phyloP scores from a whole-genome alignment of 2,329 filamentous ascomycete genomes.

The Ceratocystis destructans region DNA sequence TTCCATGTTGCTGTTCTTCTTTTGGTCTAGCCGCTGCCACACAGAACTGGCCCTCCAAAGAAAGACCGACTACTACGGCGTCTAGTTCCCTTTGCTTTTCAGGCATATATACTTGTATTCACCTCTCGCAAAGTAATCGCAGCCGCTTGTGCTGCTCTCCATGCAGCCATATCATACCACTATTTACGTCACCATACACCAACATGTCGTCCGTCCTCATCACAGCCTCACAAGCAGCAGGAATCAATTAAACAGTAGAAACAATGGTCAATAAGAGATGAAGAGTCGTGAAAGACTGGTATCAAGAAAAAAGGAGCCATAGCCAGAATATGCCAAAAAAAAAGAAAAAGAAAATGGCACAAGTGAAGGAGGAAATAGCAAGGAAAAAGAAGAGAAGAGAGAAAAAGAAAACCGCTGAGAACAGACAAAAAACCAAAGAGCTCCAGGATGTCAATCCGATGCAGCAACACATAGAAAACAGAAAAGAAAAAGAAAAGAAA shows the following conservation, averaged over 20 bases:
- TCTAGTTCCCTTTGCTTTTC: no score
- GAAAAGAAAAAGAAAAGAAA: constrained; percentile 14
- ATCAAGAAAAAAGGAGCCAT: constrained; percentile 12
- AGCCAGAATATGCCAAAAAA: neutral
- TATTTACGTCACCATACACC: no score
- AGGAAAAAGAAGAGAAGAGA: neutral
- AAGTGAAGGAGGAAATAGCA: neutral
- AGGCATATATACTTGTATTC: no score
- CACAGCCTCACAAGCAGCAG: no score
- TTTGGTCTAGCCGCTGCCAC: no score
- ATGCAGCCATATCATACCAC: no score
- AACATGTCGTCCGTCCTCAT: no score
- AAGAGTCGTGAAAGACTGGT: neutral
- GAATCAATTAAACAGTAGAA: neutral
- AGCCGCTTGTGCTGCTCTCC: no score
- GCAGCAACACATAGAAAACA: neutral
- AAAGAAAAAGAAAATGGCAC: neutral
- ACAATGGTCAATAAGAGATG: neutral
- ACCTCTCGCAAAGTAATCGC: no score
- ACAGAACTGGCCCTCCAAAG: no score
- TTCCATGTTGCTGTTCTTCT: no score
- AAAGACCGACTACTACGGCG: no score
- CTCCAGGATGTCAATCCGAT: constrained; percentile 2
- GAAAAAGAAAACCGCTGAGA: constrained; percentile 13
- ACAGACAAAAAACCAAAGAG: constrained; percentile 7